Conservation (phyloP, 2,329 filamentous ascomycete genomes). For the Myriosclerotinia duriaeana region DNA sequence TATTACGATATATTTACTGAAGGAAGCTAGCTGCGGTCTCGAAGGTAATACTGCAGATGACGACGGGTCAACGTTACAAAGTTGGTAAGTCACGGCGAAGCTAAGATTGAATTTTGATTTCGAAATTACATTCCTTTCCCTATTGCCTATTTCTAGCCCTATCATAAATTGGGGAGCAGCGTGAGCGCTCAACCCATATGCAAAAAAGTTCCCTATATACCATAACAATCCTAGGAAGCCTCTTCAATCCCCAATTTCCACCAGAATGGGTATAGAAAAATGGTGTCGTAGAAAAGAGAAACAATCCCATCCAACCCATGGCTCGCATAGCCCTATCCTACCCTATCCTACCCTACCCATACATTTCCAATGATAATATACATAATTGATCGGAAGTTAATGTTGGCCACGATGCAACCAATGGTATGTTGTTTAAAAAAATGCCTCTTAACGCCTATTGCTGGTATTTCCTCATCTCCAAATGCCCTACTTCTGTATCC, state of each 20-base stretch:
- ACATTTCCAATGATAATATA: constrained; percentile 10
- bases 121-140: background rate
- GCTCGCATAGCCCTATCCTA: constrained; percentile 1
- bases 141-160: background rate
- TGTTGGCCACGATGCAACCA: background rate
- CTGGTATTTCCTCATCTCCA: constrained; percentile 19
- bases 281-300: background rate
- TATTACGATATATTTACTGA: too few relatives aligned
- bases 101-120: background rate
- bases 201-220: constrained; percentile 4
- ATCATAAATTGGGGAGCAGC: constrained; percentile 13
- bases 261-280: background rate
- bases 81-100: background rate
- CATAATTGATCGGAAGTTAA: constrained; percentile 9
- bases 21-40: background rate
- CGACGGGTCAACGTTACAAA: background rate
- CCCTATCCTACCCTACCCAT: background rate
- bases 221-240: background rate
- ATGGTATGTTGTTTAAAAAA: constrained; percentile 11
- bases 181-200: constrained; percentile 20
- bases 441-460: constrained; percentile 16
- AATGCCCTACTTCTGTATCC: background rate
- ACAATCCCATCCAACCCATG: background rate
- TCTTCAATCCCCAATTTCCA: background rate
- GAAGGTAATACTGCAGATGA: too few relatives aligned